Evolutionary conservation across 768 basidiomycete genomes (phyloP), one percentile per base, ranked within the genome.

Genomic region (Neoboletus magnificus): DNA sequence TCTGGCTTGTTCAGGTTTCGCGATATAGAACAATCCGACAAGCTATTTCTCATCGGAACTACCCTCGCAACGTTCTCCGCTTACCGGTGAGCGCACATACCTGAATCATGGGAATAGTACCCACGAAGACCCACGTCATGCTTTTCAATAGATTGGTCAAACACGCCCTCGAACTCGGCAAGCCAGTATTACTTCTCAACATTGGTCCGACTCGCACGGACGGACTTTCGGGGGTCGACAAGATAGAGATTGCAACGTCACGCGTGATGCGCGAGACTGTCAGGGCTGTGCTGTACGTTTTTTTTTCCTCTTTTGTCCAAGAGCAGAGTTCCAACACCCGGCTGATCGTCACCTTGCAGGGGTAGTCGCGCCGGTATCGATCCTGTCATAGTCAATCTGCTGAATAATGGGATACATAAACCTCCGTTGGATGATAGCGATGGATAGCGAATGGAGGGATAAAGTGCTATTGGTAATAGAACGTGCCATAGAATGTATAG

Each of bases 31-130:
- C 66, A 69, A 9, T 75, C 83, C 22, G 86, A 91, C 50, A 77
- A 83, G 43, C 71, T 98, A 0, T 81, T 98, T 43, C 74, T 96
- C 39, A 73, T 96, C 36, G 96, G 95, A 33, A 95, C 93, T 0
- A 93, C 92, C 1, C 81, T 97, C 27, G 93, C 96, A 1, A 98
- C 95, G 0, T 97, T 89, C 72, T 94, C 91, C 7, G 93, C 93
- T 3, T 97, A 87, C 72, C 79, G 91, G 91, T 90, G 60, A 39
- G 62, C 7, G 5, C 13, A 29, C 3, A 13, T 32, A 4, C 13
- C 20, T 4, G 12, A 6, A 16, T n/a, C 29, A 5, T 6, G 9
- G 50, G 22, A 39, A 33, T 29, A 13, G 5, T 18, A 29, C 20
- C 18, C 58, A 54, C 18, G 39, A 39, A 20, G 45, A 40, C 43